These are phyloP conservation scores for Parachlorella kessleri DNA, from an alignment of 139 green algal genomes.

Conservation along the genomic window DNA sequence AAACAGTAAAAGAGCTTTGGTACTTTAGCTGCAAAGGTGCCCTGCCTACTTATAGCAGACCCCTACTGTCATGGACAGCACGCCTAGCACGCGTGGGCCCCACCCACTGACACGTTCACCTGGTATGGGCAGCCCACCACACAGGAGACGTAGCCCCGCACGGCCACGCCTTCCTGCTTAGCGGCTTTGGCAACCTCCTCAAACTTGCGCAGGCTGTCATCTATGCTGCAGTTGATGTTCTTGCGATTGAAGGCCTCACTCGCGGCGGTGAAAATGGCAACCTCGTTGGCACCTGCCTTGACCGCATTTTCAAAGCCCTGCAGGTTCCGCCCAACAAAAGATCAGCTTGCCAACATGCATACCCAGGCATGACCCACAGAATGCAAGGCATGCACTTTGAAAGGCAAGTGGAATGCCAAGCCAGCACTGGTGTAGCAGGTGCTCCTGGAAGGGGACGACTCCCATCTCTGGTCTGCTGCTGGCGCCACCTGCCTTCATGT, in stretches of 20 bases:
- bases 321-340: too few species aligned
- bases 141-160: slow-evolving; percentile 85
- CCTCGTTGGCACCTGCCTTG: slow-evolving; percentile 74
- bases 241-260: slow-evolving; percentile 81
- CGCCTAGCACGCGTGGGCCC: background rate
- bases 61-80: too few species aligned
- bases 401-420: background rate
- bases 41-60: too few species aligned
- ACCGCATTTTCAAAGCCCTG: slow-evolving; percentile 85
- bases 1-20: too few species aligned
- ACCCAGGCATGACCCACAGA: too few species aligned
- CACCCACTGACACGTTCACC: slow-evolving; percentile 44
- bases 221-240: slow-evolving; percentile 91
- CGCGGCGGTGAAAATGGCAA: slow-evolving; percentile 89
- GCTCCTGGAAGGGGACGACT: too few species aligned
- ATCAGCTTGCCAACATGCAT: too few species aligned
- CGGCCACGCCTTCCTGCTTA: slow-evolving; percentile 46
- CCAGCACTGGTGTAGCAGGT: too few species aligned
- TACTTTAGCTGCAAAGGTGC: too few species aligned
- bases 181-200: slow-evolving; percentile 61
- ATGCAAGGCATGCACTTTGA: too few species aligned
- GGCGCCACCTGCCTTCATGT: slow-evolving; percentile 76
- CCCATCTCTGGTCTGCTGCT: too few species aligned
- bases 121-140: slow-evolving; percentile 85
- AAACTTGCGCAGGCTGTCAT: slow-evolving; percentile 73